Percentiles rank a stretch among this genome's conserved stretches.
These are phyloP conservation scores for Chloranthus sessilifolius DNA, from an alignment of 164 flowering plant genomes.

Conservation along the genomic window DNA sequence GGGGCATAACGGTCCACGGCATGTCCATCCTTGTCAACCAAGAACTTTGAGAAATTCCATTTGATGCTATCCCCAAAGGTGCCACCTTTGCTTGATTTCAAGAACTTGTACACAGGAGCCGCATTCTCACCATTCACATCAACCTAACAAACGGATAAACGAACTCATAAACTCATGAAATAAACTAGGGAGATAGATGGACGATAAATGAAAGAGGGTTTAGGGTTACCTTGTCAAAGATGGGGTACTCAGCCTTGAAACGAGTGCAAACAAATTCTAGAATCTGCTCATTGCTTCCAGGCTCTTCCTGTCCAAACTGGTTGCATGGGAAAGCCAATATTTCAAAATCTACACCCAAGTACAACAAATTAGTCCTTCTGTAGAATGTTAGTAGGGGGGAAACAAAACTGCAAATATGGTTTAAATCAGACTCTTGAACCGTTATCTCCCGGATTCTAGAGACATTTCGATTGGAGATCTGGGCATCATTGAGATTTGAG, in stretches of 20 bases:
- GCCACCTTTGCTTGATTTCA: conserved; percentile 19
- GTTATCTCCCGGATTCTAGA: too few species aligned
- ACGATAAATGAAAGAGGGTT: neutral
- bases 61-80: conserved; percentile 17
- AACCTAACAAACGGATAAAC: too few species aligned
- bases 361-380: too few species aligned
- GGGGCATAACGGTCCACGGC: conserved; percentile 81
- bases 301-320: conserved; percentile 84
- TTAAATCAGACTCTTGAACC: too few species aligned
- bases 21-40: conserved; percentile 58
- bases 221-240: conserved; percentile 69
- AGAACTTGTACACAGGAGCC: conserved; percentile 17
- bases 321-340: conserved; percentile 95
- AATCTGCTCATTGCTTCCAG: conserved; percentile 75
- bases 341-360: conserved; percentile 67
- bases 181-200: too few species aligned
- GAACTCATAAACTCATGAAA: too few species aligned
- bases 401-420: too few species aligned
- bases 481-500: too few species aligned
- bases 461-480: too few species aligned
- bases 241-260: conserved; percentile 81
- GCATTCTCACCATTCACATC: conserved; percentile 17
- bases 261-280: conserved; percentile 72
- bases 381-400: too few species aligned
- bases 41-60: conserved; percentile 21